Evolutionary conservation across 202 grass and related monocot species (phyloP).

Genomic region (Setaria italica): DNA sequence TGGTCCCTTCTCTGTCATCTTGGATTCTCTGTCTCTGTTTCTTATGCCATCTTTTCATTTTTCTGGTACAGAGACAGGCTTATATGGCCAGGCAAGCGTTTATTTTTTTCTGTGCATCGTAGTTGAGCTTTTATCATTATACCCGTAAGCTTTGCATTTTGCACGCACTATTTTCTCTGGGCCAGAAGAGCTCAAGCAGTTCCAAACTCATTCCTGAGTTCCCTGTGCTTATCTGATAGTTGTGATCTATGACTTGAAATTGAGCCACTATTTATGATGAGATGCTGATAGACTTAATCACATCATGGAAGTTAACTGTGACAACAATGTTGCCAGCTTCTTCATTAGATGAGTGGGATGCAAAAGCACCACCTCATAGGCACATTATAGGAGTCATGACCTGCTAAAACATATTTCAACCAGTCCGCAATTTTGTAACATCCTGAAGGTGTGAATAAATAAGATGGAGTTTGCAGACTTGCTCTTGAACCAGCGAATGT

Average conservation of each 20-base stretch:
- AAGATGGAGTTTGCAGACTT: slow-evolving; percentile 8
- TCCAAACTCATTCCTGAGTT: not conserved
- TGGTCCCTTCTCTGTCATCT: not conserved
- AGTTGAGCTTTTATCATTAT: not conserved
- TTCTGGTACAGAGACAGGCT: not conserved
- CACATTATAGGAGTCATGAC: not conserved
- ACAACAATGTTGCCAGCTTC: slow-evolving; percentile 18
- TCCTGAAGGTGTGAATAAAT: not conserved
- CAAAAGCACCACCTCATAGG: slow-evolving; percentile 34
- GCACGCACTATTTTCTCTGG: slow-evolving; percentile 22
- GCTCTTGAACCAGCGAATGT: slow-evolving; percentile 5
- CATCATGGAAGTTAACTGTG: not conserved
- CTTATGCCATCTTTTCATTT: slow-evolving; percentile 10
- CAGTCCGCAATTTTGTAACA: not conserved
- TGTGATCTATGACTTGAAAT: slow-evolving; percentile 25
- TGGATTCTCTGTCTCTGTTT: slow-evolving; percentile 32
- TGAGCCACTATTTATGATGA: slow-evolving; percentile 1
- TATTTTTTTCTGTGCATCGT: not conserved
- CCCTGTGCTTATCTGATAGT: not conserved
- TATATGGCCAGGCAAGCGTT: not conserved
- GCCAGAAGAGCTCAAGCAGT: slow-evolving; percentile 21
- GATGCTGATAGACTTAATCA: slow-evolving; percentile 17
- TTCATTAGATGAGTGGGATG: not conserved
- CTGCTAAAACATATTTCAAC: slow-evolving; percentile 1
- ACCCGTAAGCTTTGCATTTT: slow-evolving; percentile 22